phyloP scores from a whole-genome alignment of 2,329 filamentous ascomycete genomes.

The Cordyceps pruinosa region DNA sequence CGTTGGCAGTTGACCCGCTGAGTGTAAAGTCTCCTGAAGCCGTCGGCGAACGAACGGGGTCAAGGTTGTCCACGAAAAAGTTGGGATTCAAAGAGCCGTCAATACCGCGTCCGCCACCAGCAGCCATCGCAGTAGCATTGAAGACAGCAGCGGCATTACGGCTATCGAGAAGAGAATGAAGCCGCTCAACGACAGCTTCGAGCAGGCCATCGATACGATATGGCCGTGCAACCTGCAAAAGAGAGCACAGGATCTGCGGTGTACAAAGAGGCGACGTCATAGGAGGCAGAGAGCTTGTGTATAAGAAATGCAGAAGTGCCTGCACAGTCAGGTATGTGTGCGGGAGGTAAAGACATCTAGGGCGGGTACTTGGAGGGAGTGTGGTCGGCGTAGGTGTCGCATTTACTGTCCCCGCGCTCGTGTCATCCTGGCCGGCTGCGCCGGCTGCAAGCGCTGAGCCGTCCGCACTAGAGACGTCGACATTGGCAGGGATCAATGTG shows the following conservation, averaged over 20 bases:
- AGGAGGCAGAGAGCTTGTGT: slow-evolving; percentile 81
- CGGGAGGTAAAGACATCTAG: slow-evolving; percentile 83
- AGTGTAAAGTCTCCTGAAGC: slow-evolving; percentile 29
- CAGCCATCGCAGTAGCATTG: slow-evolving; percentile 96
- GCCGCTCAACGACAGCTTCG: slow-evolving; percentile 83
- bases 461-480: slow-evolving; percentile 35
- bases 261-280: slow-evolving; percentile 74
- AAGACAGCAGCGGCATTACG: slow-evolving; percentile 95
- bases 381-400: slow-evolving; percentile 50
- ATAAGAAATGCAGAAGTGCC: slow-evolving; percentile 85
- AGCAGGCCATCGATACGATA: slow-evolving; percentile 90
- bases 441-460: slow-evolving; percentile 27
- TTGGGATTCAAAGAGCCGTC: slow-evolving; percentile 59
- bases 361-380: slow-evolving; percentile 58
- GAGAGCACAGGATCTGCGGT: slow-evolving; percentile 89
- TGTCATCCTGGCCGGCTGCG: slow-evolving; percentile 34
- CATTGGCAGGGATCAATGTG: slow-evolving; percentile 35
- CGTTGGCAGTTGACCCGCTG: slow-evolving; percentile 23
- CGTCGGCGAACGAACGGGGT: slow-evolving; percentile 31
- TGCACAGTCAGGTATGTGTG: slow-evolving; percentile 87
- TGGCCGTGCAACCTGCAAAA: slow-evolving; percentile 85
- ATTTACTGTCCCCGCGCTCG: slow-evolving; percentile 39
- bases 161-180: slow-evolving; percentile 84
- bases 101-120: slow-evolving; percentile 81
- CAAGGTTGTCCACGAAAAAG: slow-evolving; percentile 48